Percentiles rank a stretch among this genome's conserved stretches.
Conservation (phyloP, 2,329 filamentous ascomycete species). For the Fusarium vanettenii region DNA sequence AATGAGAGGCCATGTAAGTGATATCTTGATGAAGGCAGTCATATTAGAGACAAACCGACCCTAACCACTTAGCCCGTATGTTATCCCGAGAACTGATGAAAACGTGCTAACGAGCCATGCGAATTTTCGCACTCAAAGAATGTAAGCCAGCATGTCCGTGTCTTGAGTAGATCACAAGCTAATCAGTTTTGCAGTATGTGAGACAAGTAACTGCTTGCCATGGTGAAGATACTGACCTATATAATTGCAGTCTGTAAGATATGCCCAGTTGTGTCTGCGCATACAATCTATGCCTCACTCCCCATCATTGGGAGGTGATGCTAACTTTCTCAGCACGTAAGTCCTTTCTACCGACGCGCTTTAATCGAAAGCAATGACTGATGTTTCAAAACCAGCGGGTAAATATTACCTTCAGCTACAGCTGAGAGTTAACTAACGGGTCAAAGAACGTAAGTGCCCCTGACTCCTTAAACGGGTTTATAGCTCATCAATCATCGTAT, state of each 20-base stretch:
- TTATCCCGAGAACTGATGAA: neutral
- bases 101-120: neutral
- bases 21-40: neutral
- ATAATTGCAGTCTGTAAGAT: neutral
- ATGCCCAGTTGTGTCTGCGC: neutral
- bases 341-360: neutral
- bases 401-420: neutral
- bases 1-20: constrained; percentile 9
- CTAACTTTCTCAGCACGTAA: neutral
- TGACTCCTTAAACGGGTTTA: neutral
- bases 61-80: neutral
- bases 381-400: neutral
- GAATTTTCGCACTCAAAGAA: neutral
- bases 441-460: neutral
- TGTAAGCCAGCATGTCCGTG: neutral
- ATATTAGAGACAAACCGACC: neutral
- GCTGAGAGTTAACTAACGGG: neutral
- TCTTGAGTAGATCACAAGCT: neutral
- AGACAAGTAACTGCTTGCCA: neutral
- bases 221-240: neutral
- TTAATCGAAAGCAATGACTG: neutral
- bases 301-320: neutral
- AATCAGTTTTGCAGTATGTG: neutral
- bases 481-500: neutral
- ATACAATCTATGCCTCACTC: neutral